Percentiles rank a stretch among this genome's conserved stretches.
These are phyloP conservation scores for Saraca asoca DNA, from an alignment of 331 rosid species.

Conservation along the genomic window DNA sequence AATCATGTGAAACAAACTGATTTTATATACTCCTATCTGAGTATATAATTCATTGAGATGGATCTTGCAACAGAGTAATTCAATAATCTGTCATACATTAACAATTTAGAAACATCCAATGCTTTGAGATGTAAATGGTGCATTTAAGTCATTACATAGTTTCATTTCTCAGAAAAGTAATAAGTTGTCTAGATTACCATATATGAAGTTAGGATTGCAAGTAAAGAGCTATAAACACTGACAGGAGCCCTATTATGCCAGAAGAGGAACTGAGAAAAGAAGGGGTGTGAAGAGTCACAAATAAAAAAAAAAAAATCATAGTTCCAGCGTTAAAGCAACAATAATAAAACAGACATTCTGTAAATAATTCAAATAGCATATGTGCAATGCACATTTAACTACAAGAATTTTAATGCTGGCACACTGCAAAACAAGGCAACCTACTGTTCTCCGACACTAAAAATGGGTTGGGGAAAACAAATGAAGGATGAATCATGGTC, in stretches of 20 bases:
- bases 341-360: slow-evolving; percentile 1
- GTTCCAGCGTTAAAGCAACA: slow-evolving; percentile 21
- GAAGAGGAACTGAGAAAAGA: not conserved
- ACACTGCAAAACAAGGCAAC: slow-evolving; percentile 21
- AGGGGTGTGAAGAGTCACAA: not conserved
- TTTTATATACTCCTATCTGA: slow-evolving; percentile 40
- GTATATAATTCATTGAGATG: slow-evolving; percentile 23
- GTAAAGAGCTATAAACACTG: not conserved
- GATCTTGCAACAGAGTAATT: slow-evolving; percentile 34
- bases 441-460: slow-evolving; percentile 12
- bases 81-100: slow-evolving; percentile 43
- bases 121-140: slow-evolving; percentile 28
- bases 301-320: slow-evolving; percentile 9
- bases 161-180: slow-evolving; percentile 14
- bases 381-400: not conserved
- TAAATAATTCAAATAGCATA: slow-evolving; percentile 28
- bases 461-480: slow-evolving; percentile 9
- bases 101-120: slow-evolving; percentile 22
- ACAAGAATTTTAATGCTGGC: slow-evolving; percentile 7
- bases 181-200: not conserved
- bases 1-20: too few relatives aligned
- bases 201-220: slow-evolving; percentile 6
- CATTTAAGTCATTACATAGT: slow-evolving; percentile 13
- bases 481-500: slow-evolving; percentile 13
- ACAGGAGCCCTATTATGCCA: not conserved